Conservation (phyloP, 805 yeast species). For the Ogataea wickerhamii region DNA sequence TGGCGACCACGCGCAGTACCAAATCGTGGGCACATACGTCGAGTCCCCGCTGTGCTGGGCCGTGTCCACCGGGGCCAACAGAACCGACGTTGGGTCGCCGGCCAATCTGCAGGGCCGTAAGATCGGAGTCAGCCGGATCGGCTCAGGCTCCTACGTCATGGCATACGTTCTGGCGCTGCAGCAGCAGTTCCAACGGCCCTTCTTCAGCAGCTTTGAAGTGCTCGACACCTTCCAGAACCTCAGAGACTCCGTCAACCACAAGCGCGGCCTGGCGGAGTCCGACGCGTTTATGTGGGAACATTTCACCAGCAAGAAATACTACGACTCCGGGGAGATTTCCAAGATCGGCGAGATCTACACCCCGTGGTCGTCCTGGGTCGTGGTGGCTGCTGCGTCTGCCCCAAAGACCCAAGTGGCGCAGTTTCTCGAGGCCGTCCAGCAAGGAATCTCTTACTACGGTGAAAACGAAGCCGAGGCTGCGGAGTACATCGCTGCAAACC, state of each 20-base stretch:
- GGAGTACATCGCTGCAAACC: conserved; percentile 55
- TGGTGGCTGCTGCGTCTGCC: conserved; percentile 48
- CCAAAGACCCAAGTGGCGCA: conserved; percentile 26
- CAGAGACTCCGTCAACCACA: conserved; percentile 72
- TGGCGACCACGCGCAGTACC: conserved; percentile 55
- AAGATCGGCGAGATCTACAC: conserved; percentile 85
- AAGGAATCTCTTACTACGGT: conserved; percentile 67
- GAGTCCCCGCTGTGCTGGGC: conserved; percentile 89
- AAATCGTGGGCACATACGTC: conserved; percentile 78
- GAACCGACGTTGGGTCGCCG: conserved; percentile 51
- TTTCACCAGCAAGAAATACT: conserved; percentile 83
- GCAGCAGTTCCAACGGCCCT: conserved; percentile 49
- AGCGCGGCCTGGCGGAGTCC: conserved; percentile 40
- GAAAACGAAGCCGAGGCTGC: conserved; percentile 61
- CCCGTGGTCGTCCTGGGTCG: conserved; percentile 97
- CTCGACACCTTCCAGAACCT: conserved; percentile 68
- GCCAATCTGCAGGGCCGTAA: conserved; percentile 52
- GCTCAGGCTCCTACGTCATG: conserved; percentile 91
- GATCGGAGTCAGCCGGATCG: conserved; percentile 83
- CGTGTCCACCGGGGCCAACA: conserved; percentile 66
- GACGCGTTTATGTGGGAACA: conserved; percentile 97
- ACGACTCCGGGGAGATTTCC: conserved; percentile 75
- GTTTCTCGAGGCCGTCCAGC: conserved; percentile 54
- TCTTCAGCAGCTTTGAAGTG: conserved; percentile 50
- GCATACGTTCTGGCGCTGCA: conserved; percentile 75